phyloP scores from a whole-genome alignment of 768 basidiomycete genomes.

The Termitomyces sp. region DNA sequence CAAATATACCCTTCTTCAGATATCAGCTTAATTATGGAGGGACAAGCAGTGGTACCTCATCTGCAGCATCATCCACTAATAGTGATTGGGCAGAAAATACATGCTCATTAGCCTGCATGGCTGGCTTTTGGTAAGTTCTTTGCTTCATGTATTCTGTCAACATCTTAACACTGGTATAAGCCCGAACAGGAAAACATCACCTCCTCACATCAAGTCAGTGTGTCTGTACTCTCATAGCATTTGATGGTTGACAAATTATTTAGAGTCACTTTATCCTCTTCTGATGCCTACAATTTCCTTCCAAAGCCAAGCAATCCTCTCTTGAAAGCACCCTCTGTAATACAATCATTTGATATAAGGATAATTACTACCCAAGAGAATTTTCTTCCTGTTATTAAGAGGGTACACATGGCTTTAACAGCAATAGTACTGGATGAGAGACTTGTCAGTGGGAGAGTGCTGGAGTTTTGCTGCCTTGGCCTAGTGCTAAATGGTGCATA shows the following conservation, averaged over 20 bases:
- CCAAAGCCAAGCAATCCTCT: neutral
- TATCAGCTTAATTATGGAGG: neutral
- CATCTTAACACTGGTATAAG: neutral
- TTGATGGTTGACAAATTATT: neutral
- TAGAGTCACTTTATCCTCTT: neutral
- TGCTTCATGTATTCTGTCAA: neutral
- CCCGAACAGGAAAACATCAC: neutral
- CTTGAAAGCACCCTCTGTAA: neutral
- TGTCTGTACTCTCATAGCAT: no score
- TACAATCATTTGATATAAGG: neutral
- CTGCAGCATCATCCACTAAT: conserved; percentile 4
- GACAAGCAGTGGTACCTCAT: neutral
- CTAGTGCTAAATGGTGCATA: no score
- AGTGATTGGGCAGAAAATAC: conserved; percentile 2
- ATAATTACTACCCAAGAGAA: neutral
- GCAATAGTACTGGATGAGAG: no score
- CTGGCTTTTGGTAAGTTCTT: conserved; percentile 5
- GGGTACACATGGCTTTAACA: neutral
- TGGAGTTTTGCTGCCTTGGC: no score
- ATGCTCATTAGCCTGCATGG: neutral
- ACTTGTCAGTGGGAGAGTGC: no score
- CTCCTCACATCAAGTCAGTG: conserved; percentile 1
- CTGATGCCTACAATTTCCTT: no score
- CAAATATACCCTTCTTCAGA: neutral
- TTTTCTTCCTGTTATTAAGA: neutral